Base-by-base conservation (phyloP, 1,284 basidiomycete species). In the Mycosarcoma mackinlayi region DNA sequence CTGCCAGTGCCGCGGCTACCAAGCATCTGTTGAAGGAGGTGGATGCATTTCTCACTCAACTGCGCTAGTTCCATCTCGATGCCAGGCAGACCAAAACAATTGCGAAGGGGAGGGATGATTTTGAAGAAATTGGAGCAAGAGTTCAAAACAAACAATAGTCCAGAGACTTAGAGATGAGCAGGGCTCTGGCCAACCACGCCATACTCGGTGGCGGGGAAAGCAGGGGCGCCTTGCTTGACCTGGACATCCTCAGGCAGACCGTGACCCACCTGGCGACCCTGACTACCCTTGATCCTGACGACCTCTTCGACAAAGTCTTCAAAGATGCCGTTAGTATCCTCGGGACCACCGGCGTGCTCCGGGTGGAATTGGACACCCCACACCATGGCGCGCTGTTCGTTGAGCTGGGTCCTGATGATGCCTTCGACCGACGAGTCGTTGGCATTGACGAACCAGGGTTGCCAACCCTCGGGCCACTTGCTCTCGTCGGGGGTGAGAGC, bases 331-430 rank as follows among this genome's bases (percentile, higher is more conserved):
- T 79, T 73, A 41, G 77, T 79, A 48, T 81, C 80, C 53, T 81
- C 78, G 9, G 80, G 80, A 6, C 80, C 80, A 45, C 80, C 80
- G 18, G 77, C 77, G 54, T 79, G 77, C 54, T 81, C 80, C 2
- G 80, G 80, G 47, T 81, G 80, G 76, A 81, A 81, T 62, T 81
- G 80, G 6, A 78, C 80, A 25, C 76, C 77, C 77, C 80, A 79
- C 11, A 81, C 77, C 58, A 75, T 61, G 40, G 76, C 61, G 34
- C 59, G 60, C 51, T 65, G 40, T 55, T 65, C 54, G 46, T 47
- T 57, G 10, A 59, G 54, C 45, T 66, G 66, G 2, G 70, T 71
- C n/a, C 77, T 67, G 33, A 76, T 77, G 55, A 81, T 77, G 31
- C 79, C 79, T 54, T 81, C 79, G 28, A 81, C 76, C 47, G 70